Evolutionary conservation across 2,329 filamentous ascomycete species (phyloP).

Genomic region (Phialocephala sp.): DNA sequence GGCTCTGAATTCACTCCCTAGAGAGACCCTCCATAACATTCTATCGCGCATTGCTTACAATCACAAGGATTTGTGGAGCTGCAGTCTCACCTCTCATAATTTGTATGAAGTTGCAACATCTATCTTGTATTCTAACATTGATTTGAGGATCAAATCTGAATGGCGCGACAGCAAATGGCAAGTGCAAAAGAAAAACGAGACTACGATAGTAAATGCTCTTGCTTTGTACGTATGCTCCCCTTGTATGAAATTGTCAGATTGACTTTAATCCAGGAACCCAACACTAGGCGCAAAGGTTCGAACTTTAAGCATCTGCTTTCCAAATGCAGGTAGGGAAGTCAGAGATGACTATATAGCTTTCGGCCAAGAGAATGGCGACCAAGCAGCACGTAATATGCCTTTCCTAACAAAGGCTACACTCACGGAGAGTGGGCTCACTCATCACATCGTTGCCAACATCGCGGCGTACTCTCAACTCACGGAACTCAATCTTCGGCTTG

Average conservation of each 20-base stretch:
- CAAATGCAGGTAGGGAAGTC: not conserved
- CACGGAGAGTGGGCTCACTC: constrained; percentile 9
- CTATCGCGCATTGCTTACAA: constrained; percentile 5
- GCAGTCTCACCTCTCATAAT: constrained; percentile 13
- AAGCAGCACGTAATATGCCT: constrained; percentile 8
- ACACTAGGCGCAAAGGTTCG: constrained; percentile 14
- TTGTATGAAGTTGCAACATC: constrained; percentile 15
- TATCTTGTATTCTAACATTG: constrained; percentile 16
- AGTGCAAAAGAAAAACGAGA: not conserved
- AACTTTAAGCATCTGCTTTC: constrained; percentile 12
- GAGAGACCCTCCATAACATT: constrained; percentile 11
- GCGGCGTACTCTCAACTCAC: constrained; percentile 6
- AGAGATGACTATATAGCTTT: constrained; percentile 15
- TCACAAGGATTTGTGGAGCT: constrained; percentile 16
- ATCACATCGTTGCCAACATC: constrained; percentile 7
- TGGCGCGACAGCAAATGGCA: constrained; percentile 2
- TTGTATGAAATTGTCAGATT: constrained; percentile 15
- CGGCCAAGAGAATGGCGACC: constrained; percentile 13
- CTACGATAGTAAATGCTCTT: constrained; percentile 6
- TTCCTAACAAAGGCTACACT: constrained; percentile 5
- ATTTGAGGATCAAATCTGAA: constrained; percentile 10
- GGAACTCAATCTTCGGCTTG: constrained; percentile 6
- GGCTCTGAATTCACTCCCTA: constrained; percentile 6
- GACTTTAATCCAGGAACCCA: constrained; percentile 16
- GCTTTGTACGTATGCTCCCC: constrained; percentile 4